Percentiles rank a stretch among this genome's conserved stretches.
Evolutionary conservation across 2,329 filamentous ascomycete genomes (phyloP).

Genomic region (Xylaria arbuscula): DNA sequence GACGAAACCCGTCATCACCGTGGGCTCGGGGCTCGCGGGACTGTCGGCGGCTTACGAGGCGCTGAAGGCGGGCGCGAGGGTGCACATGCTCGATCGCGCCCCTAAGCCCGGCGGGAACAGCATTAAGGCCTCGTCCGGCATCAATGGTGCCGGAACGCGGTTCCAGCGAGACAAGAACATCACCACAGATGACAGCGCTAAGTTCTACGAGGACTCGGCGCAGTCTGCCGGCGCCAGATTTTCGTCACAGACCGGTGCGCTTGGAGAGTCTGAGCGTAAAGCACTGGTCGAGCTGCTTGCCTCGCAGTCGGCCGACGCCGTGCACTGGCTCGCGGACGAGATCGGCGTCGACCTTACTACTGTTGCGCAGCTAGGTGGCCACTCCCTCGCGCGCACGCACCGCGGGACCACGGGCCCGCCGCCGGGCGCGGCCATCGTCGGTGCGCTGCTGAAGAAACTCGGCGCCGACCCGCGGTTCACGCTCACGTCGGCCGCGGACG

Average conservation of each 20-base stretch:
- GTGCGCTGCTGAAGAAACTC: constrained; percentile 63
- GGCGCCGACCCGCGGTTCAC: constrained; percentile 62
- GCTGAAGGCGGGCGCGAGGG: constrained; percentile 61
- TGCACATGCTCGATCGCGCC: constrained; percentile 69
- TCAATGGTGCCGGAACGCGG: constrained; percentile 70
- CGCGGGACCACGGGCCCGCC: constrained; percentile 66
- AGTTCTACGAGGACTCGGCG: constrained; percentile 60
- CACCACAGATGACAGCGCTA: constrained; percentile 64
- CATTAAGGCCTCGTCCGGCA: constrained; percentile 75
- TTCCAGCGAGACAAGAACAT: constrained; percentile 61
- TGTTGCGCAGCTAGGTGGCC: constrained; percentile 70
- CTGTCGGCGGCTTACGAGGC: constrained; percentile 69
- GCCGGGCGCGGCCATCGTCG: constrained; percentile 69
- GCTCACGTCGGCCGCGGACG: constrained; percentile 63
- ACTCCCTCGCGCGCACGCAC: constrained; percentile 67
- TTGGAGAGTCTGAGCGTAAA: constrained; percentile 52
- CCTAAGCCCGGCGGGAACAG: constrained; percentile 71
- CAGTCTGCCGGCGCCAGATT: constrained; percentile 64
- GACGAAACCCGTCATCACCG: constrained; percentile 61
- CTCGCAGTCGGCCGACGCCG: constrained; percentile 58
- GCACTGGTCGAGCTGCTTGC: constrained; percentile 62
- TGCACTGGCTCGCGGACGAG: constrained; percentile 68
- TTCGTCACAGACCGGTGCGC: constrained; percentile 36
- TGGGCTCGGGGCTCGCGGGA: constrained; percentile 74
- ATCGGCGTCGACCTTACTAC: constrained; percentile 68